These are phyloP conservation scores for Trametes sp. DNA, from an alignment of 1,284 basidiomycete genomes.

Conservation along the genomic window DNA sequence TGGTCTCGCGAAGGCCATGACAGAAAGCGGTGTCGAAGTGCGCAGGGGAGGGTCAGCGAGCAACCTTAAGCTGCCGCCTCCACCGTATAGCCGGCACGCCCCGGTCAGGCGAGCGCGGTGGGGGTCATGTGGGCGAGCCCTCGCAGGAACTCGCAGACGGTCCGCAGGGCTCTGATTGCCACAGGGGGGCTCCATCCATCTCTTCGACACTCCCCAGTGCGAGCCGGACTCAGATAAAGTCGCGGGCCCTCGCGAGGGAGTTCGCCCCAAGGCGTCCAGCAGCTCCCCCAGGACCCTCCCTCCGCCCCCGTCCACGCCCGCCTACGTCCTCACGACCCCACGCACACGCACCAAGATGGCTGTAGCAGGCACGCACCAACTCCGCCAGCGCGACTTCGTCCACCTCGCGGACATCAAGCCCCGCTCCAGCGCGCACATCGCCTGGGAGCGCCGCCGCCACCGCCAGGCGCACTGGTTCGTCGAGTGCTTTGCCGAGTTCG, in stretches of 20 bases:
- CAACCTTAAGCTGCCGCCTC: not conserved
- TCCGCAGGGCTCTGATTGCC: constrained; percentile 15
- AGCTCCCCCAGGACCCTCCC: constrained; percentile 13
- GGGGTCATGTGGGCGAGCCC: constrained; percentile 15
- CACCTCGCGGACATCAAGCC: constrained; percentile 34
- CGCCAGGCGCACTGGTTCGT: constrained; percentile 57
- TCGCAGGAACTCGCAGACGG: constrained; percentile 3
- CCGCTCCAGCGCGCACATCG: constrained; percentile 47
- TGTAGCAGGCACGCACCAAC: constrained; percentile 22
- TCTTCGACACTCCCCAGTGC: constrained; percentile 7
- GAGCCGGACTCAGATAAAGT: constrained; percentile 17
- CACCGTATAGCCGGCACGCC: constrained; percentile 7
- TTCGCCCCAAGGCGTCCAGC: constrained; percentile 11
- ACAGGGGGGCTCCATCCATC: constrained; percentile 20
- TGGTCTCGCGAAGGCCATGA: not conserved
- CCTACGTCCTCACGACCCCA: not conserved
- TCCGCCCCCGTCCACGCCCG: not conserved
- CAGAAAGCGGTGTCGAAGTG: not conserved
- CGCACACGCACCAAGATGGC: constrained; percentile 4
- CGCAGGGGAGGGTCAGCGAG: not conserved
- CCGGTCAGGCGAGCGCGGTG: constrained; percentile 20
- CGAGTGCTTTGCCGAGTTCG: constrained; percentile 67
- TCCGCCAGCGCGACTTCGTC: constrained; percentile 32
- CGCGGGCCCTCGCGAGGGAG: not conserved
- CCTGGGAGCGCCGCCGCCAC: constrained; percentile 64